Base-by-base conservation (phyloP, 1,139 yeast species). In the Sugiyamaella japonica region DNA sequence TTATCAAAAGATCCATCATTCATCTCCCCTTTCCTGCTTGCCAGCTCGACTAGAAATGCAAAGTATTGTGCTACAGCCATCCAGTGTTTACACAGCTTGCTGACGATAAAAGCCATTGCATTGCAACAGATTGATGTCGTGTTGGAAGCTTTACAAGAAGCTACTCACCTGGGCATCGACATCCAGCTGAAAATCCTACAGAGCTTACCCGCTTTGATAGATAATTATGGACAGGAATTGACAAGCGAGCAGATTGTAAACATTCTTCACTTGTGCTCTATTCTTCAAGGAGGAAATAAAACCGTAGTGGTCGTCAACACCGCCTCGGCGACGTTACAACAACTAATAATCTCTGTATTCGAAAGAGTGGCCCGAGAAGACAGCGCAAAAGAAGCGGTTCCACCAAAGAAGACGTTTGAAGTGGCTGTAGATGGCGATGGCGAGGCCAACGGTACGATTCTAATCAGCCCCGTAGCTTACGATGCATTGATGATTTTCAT, bases 241-340 rank as follows among this genome's bases (percentile, higher is more conserved):
- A 73, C 75, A n/a, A 93, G 83, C 10, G 76, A 73, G 0, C 69
- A 80, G 34, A 75, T 90, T 42, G 75, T 83, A 7, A 80, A 80
- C 54, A 69, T 89, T n/a, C 72, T 91, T 41, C 74, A 75, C 17
- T 81, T 93, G 7, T 89, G 96, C 65, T 79, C 95, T 0, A 78
- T 82, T 40, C 76, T 93, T 51, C 90, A 89, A 51, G 75, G 83
- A 7, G 79, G 83, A 16, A 86, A 83, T 59, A 86, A 86, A 62
- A 79, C 85, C 3, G 82, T 87, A 0, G 87, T 88, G 59, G 96
- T 93, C 2, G 78, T 83, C n/a, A 91, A 90, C 63, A 88, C 98
- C 0, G 97, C 97, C 0, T 83, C 89, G 48, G 99, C 98, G 1
- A 89, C 98, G 1, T 78, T 90, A 48, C 95, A 90, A 61, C 98